Percentiles rank a stretch among this genome's conserved stretches.
These are phyloP conservation scores for Stipa capillata DNA, from an alignment of 176 grass and related monocot genomes.

Conservation along the genomic window DNA sequence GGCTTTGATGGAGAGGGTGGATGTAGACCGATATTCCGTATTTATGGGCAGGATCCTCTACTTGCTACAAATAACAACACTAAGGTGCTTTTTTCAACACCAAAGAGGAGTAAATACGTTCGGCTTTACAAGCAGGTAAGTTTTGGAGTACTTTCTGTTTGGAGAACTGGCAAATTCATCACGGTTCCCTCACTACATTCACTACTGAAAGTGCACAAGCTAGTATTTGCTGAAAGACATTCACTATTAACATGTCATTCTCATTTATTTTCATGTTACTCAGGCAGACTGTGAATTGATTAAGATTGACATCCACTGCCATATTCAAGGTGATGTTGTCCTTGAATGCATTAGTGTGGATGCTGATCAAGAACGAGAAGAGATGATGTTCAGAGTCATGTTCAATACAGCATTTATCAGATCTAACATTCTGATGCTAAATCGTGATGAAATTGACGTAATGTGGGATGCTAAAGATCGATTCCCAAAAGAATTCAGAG, in stretches of 20 bases:
- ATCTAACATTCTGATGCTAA: constrained; percentile 96
- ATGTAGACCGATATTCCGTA: constrained; percentile 87
- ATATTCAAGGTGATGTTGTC: constrained; percentile 98
- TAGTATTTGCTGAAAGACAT: neutral
- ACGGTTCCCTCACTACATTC: neutral
- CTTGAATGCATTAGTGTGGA: constrained; percentile 94
- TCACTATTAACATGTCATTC: neutral
- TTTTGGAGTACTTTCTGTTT: constrained; percentile 1
- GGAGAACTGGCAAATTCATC: neutral
- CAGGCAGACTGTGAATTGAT: constrained; percentile 91
- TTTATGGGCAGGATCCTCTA: constrained; percentile 94
- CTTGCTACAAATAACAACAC: constrained; percentile 41
- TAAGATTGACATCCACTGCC: constrained; percentile 95
- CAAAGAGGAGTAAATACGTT: constrained; percentile 72
- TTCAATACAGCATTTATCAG: constrained; percentile 97
- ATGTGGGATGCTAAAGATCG: constrained; percentile 92
- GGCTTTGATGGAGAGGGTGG: constrained; percentile 57
- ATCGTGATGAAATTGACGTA: constrained; percentile 90
- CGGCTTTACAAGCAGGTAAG: constrained; percentile 91
- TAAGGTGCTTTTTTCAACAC: constrained; percentile 74
- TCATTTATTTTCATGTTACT: constrained; percentile 21
- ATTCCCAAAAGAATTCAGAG: constrained; percentile 83
- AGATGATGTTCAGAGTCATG: constrained; percentile 98
- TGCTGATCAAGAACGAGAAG: constrained; percentile 55
- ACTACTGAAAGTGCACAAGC: neutral